A percentile compares a stretch with the other conserved stretches of the same genome.
Evolutionary conservation across 306 rosid genomes (phyloP).

Genomic region (Heteromeles arbutifolia): DNA sequence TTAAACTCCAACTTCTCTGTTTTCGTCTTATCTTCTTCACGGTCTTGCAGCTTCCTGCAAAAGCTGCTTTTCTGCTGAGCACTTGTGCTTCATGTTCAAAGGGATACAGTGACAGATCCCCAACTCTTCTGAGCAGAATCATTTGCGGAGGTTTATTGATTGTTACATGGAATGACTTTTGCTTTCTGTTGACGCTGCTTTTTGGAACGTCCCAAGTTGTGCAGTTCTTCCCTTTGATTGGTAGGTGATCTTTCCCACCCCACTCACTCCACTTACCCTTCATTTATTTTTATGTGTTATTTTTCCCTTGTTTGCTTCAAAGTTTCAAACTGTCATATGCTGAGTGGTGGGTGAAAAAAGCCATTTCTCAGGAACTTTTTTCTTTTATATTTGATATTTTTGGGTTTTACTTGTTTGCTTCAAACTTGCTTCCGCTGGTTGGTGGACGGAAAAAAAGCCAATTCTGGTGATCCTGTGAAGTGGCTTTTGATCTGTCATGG

Average conservation of each 20-base stretch:
- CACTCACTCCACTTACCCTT: not conserved
- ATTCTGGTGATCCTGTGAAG: not conserved
- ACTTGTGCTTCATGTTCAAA: not conserved
- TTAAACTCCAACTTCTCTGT: not conserved
- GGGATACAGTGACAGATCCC: not conserved
- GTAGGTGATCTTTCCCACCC: conserved; percentile 6
- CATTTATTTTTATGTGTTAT: not conserved
- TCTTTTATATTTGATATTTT: too few relatives aligned
- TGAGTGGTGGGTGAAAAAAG: not conserved
- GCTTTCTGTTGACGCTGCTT: conserved; percentile 1
- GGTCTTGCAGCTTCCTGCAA: not conserved
- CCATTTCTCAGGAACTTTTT: too few relatives aligned
- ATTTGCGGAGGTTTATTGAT: not conserved
- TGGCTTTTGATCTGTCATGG: conserved; percentile 14
- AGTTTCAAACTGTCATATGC: not conserved
- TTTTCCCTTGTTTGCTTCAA: not conserved
- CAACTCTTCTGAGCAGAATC: too few relatives aligned
- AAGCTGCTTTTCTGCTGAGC: not conserved
- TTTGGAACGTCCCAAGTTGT: not conserved
- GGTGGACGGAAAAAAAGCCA: not conserved
- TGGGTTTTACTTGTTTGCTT: not conserved
- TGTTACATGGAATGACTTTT: not conserved
- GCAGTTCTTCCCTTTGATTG: not conserved
- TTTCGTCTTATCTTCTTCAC: not conserved
- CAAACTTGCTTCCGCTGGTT: not conserved